Conservation (phyloP, 495 filamentous ascomycete genomes). For the Talaromyces wortmannii region DNA sequence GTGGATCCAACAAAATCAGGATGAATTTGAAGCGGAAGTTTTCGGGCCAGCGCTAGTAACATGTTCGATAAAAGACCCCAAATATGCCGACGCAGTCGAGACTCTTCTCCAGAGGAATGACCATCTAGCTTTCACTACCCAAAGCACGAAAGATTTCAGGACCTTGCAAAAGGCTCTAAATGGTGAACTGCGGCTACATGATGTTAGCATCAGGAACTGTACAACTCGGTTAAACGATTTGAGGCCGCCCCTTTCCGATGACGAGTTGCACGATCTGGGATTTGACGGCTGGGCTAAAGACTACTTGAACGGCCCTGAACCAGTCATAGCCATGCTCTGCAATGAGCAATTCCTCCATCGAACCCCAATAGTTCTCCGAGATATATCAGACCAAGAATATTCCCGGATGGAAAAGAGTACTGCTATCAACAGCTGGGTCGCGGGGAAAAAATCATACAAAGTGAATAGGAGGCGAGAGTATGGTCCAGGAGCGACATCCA, state of each 20-base stretch:
- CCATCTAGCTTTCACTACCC: constrained; percentile 68
- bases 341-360: constrained; percentile 55
- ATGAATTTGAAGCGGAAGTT: constrained; percentile 70
- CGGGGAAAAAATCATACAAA: constrained; percentile 49
- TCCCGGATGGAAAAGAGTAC: constrained; percentile 43
- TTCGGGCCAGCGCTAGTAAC: constrained; percentile 79
- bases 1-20: constrained; percentile 68
- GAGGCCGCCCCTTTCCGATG: constrained; percentile 40
- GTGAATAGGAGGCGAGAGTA: constrained; percentile 67
- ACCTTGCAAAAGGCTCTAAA: constrained; percentile 44
- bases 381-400: constrained; percentile 59
- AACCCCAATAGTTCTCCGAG: constrained; percentile 55
- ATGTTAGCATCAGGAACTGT: constrained; percentile 58
- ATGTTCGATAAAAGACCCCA: constrained; percentile 73
- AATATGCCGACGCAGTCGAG: constrained; percentile 70
- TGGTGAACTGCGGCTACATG: constrained; percentile 48
- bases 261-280: constrained; percentile 52
- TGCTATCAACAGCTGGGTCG: constrained; percentile 53
- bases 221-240: constrained; percentile 41
- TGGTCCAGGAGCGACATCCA: constrained; percentile 59
- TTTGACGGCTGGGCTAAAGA: constrained; percentile 77
- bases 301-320: constrained; percentile 70
- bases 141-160: constrained; percentile 65
- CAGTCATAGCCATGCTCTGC: constrained; percentile 84
- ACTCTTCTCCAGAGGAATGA: constrained; percentile 55